These are phyloP conservation scores for Diospyros kaki DNA, from an alignment of 148 eudicot genomes.

Conservation along the genomic window DNA sequence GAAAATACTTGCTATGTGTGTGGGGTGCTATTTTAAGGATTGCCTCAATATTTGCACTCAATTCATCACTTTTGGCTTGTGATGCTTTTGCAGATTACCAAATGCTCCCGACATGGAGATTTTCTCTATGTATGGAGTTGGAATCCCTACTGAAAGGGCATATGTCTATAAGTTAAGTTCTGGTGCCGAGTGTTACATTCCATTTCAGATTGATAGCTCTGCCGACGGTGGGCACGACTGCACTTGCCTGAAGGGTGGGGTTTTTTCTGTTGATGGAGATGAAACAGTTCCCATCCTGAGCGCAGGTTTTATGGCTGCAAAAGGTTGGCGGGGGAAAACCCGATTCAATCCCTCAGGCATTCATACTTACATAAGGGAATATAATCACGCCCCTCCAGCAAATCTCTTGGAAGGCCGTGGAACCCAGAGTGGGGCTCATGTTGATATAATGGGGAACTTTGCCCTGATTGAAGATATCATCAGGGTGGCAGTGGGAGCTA, in stretches of 20 bases:
- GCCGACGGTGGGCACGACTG: constrained; percentile 48
- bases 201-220: constrained; percentile 71
- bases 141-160: constrained; percentile 86
- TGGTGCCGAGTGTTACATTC: constrained; percentile 64
- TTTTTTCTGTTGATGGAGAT: constrained; percentile 76
- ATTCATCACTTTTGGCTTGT: too few species aligned
- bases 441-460: constrained; percentile 83
- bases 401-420: constrained; percentile 83
- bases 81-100: constrained; percentile 55
- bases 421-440: constrained; percentile 88
- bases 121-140: constrained; percentile 82
- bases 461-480: constrained; percentile 76
- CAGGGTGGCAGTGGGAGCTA: constrained; percentile 83
- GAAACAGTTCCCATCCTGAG: constrained; percentile 87
- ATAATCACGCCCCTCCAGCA: constrained; percentile 74
- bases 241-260: constrained; percentile 66
- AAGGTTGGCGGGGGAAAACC: constrained; percentile 84
- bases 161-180: constrained; percentile 66
- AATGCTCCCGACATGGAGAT: constrained; percentile 87
- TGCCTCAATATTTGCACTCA: too few species aligned
- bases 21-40: neutral
- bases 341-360: constrained; percentile 85
- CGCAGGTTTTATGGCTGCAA: constrained; percentile 83
- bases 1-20: too few species aligned
- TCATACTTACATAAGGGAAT: constrained; percentile 59